Evolutionary conservation across 768 basidiomycete genomes (phyloP), one percentile per base, ranked within the genome.

Genomic region (Crepidotus variabilis): DNA sequence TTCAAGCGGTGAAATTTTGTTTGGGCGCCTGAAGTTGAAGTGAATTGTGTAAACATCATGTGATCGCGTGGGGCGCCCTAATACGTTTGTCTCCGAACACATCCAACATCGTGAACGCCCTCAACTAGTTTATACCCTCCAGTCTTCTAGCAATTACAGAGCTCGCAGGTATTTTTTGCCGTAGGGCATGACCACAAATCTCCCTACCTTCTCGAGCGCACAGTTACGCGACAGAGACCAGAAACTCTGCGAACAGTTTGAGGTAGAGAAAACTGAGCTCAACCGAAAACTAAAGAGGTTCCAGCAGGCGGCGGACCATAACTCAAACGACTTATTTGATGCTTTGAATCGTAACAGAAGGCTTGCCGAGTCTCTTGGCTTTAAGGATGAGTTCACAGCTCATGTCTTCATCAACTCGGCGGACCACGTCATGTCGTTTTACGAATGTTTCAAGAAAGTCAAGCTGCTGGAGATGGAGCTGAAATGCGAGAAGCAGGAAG

Each of bases 321-420:
- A 67, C 3, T 61, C 70, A 32, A 74, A 73, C 52, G 67, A 77
- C 50, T 59, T 77, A 7, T 78, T 73, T 50, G 75, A 77, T 9
- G 65, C 66, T 0, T 57, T 69, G 9, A 69, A 76, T 11, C 69
- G 76, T 1, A 72, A 69, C 0, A 62, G 72, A 14, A 67, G 70
- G 16, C 68, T 82, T 2, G 80, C 78, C 0, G 60, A 64, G 6
- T 66, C 66, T 1, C 70, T 84, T 46, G 83, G 81, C 0, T 83
- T 79, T 58, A 59, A 64, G 1, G 69, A 75, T 49, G 61, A 79
- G 2, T 68, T 66, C 9, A 79, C 81, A 28, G 77, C 79, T 0
- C 75, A 80, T 53, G 65, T 71, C 6, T 64, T 67, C 8, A 65
- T 81, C 28, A 74, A 77, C 34, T 69, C 71, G 1, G 63, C 72